Percentiles rank a stretch among this genome's conserved stretches.
These are phyloP conservation scores for Limtongia smithiae DNA, from an alignment of 805 yeast genomes.

Conservation along the genomic window DNA sequence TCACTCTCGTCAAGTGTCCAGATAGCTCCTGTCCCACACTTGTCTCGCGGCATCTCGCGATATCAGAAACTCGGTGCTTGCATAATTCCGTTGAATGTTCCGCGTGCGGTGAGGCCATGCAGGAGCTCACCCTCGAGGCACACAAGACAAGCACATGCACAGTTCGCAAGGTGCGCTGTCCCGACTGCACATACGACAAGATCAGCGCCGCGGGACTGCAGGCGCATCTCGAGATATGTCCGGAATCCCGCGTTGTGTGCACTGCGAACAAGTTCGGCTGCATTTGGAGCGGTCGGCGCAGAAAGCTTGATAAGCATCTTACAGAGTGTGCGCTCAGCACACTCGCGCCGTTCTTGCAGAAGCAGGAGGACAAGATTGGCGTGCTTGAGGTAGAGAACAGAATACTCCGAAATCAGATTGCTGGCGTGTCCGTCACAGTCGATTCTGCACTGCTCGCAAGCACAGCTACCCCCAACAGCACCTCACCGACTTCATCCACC, in stretches of 20 bases:
- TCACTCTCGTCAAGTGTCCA: constrained; percentile 41
- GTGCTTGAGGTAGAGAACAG: constrained; percentile 37
- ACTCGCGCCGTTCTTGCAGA: constrained; percentile 32
- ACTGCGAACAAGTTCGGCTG: constrained; percentile 35
- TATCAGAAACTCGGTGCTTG: not conserved
- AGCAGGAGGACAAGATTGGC: constrained; percentile 34
- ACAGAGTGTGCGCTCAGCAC: constrained; percentile 32
- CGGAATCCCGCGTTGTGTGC: constrained; percentile 30
- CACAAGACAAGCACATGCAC: constrained; percentile 17
- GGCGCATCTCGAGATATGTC: constrained; percentile 28
- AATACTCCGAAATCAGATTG: constrained; percentile 34
- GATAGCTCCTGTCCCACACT: constrained; percentile 30
- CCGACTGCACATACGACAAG: constrained; percentile 21
- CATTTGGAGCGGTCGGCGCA: constrained; percentile 31
- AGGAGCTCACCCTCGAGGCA: constrained; percentile 1
- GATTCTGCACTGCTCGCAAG: too few relatives aligned
- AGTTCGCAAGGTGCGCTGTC: constrained; percentile 23
- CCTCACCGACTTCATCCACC: constrained; percentile 9
- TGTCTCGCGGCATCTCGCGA: constrained; percentile 26
- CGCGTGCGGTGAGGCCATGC: constrained; percentile 24
- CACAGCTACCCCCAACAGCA: too few relatives aligned
- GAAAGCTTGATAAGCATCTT: constrained; percentile 29
- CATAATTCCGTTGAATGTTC: constrained; percentile 10
- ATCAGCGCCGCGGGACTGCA: constrained; percentile 17
- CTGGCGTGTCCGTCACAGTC: constrained; percentile 6